Evolutionary conservation across 2,329 filamentous ascomycete genomes (phyloP).

Genomic region (Fusarium domesticum): DNA sequence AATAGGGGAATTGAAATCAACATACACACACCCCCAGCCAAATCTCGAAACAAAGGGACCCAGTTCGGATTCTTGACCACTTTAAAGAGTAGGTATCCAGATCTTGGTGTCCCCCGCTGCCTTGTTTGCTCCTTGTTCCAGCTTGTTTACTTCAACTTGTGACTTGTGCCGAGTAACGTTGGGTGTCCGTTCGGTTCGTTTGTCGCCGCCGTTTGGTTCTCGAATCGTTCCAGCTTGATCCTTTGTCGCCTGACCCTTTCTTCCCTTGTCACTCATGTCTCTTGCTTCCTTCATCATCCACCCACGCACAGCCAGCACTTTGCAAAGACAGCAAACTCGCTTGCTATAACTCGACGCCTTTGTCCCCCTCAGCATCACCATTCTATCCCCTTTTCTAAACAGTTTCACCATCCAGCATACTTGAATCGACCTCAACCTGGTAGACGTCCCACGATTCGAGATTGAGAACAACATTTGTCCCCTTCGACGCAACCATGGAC

Average conservation of each 20-base stretch:
- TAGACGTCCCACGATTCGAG: not conserved
- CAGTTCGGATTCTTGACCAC: no score
- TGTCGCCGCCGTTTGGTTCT: not conserved
- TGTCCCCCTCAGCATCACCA: not conserved
- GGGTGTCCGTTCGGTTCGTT: no score
- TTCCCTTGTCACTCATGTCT: not conserved
- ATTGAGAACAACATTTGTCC: not conserved
- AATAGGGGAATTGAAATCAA: no score
- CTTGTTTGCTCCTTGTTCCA: no score
- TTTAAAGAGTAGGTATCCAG: no score
- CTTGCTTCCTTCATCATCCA: not conserved
- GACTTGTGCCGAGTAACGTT: no score
- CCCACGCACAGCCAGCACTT: not conserved
- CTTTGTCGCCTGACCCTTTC: not conserved
- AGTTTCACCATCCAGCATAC: not conserved
- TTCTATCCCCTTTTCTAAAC: not conserved
- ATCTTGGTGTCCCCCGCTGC: no score
- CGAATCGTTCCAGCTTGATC: not conserved
- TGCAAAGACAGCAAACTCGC: not conserved
- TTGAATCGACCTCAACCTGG: not conserved
- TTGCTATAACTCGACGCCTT: not conserved
- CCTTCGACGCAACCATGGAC: constrained; percentile 30
- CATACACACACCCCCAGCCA: no score
- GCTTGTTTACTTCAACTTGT: no score
- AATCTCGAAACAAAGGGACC: no score